These are phyloP conservation scores for Fusarium haematococcum DNA, from an alignment of 2,329 filamentous ascomycete genomes.

Conservation along the genomic window DNA sequence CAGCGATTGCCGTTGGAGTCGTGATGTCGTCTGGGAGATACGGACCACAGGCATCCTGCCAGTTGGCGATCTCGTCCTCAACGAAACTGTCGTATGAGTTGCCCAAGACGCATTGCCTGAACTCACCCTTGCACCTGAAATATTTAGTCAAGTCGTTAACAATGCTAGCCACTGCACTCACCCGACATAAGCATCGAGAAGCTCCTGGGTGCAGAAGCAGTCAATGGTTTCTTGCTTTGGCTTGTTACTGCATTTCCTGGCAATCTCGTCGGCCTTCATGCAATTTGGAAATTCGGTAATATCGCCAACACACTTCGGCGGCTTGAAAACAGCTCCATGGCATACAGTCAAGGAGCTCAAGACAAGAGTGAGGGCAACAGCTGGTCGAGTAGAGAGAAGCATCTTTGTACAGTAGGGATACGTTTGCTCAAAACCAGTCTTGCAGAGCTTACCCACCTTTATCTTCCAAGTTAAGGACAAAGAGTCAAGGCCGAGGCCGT, in stretches of 20 bases:
- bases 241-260: slow-evolving; percentile 12
- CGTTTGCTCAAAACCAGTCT: not conserved
- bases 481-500: not conserved
- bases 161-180: not conserved
- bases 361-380: not conserved
- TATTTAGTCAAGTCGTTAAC: not conserved
- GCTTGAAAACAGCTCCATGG: not conserved
- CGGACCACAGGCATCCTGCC: slow-evolving; percentile 15
- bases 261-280: slow-evolving; percentile 5
- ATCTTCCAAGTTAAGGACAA: not conserved
- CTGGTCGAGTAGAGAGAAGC: not conserved
- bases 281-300: slow-evolving; percentile 18
- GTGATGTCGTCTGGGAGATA: slow-evolving; percentile 19
- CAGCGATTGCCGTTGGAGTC: not conserved
- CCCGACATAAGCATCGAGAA: slow-evolving; percentile 19
- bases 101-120: slow-evolving; percentile 17
- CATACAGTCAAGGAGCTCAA: not conserved
- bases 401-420: not conserved
- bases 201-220: slow-evolving; percentile 25
- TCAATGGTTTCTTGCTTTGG: slow-evolving; percentile 22
- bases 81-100: slow-evolving; percentile 12
- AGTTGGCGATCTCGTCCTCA: slow-evolving; percentile 5
- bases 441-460: not conserved
- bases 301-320: slow-evolving; percentile 13
- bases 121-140: slow-evolving; percentile 17